Evolutionary conservation across 2,329 filamentous ascomycete species (phyloP).

Genomic region (Emergomyces orientalis): DNA sequence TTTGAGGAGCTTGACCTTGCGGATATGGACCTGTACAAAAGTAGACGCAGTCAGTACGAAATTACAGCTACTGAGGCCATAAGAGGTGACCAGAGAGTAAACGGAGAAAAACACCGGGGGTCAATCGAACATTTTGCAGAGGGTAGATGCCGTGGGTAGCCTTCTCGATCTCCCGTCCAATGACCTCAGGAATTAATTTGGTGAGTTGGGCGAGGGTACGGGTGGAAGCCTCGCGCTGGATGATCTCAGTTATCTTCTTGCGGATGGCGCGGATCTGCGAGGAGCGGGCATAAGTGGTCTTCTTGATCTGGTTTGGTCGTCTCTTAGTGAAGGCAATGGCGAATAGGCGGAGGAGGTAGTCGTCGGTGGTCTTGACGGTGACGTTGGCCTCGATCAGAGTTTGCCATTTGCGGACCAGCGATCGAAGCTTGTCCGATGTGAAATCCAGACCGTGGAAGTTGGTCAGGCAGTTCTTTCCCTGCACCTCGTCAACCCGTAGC

Average conservation of each 20-base stretch:
- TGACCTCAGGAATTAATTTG: conserved; percentile 99
- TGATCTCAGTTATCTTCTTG: conserved; percentile 99
- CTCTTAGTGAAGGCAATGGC: conserved; percentile 99
- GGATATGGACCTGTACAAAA: conserved; percentile 77
- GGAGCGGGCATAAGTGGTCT: conserved; percentile 95
- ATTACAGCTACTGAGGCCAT: not conserved
- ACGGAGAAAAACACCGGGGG: not conserved
- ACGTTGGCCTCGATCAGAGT: conserved; percentile 98
- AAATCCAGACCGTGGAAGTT: conserved; percentile 99
- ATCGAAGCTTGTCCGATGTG: conserved; percentile 99
- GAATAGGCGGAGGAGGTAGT: conserved; percentile 98
- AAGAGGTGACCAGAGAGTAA: not conserved
- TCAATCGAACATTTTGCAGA: conserved; percentile 78
- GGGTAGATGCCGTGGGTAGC: conserved; percentile 98
- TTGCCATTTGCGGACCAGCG: conserved; percentile 99
- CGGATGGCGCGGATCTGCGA: conserved; percentile 97
- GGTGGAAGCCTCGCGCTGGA: conserved; percentile 86
- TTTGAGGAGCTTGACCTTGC: conserved; percentile 99
- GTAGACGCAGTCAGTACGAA: not conserved
- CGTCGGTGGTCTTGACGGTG: conserved; percentile 99
- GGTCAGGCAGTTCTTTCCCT: conserved; percentile 99
- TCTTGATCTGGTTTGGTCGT: conserved; percentile 99
- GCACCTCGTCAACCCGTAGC: conserved; percentile 95
- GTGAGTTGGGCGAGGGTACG: conserved; percentile 93
- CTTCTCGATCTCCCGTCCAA: conserved; percentile 99